A percentile compares a stretch with the other conserved stretches of the same genome.
phyloP scores from a whole-genome alignment of 1,284 basidiomycete species.

The Marasmius oreades region DNA sequence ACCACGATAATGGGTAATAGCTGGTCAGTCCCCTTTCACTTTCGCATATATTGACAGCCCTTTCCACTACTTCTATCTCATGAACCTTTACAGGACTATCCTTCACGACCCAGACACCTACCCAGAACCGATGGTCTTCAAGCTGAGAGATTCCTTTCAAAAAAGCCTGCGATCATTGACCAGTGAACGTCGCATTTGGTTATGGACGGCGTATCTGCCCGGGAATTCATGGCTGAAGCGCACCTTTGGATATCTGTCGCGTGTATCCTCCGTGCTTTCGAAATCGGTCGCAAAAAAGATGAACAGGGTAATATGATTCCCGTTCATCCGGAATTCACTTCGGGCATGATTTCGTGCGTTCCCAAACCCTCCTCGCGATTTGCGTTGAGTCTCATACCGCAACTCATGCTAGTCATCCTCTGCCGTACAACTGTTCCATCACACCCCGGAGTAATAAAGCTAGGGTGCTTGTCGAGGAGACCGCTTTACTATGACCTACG shows the following conservation, averaged over 20 bases:
- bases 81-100: conserved; percentile 35
- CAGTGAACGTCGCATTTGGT: conserved; percentile 41
- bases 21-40: conserved; percentile 29
- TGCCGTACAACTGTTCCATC: conserved; percentile 32
- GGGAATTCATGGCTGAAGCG: conserved; percentile 44
- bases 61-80: conserved; percentile 1
- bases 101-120: conserved; percentile 42
- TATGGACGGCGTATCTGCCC: conserved; percentile 50
- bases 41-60: too few species aligned
- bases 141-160: conserved; percentile 40
- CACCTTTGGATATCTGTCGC: conserved; percentile 51
- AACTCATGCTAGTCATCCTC: conserved; percentile 26
- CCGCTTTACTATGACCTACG: not conserved
- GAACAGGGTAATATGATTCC: conserved; percentile 28
- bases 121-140: conserved; percentile 36
- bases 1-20: conserved; percentile 34
- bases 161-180: conserved; percentile 34
- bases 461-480: not conserved
- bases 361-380: not conserved
- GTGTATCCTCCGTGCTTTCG: conserved; percentile 42
- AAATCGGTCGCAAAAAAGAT: conserved; percentile 35
- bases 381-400: not conserved
- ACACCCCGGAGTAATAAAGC: conserved; percentile 21
- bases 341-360: conserved; percentile 43
- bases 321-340: conserved; percentile 35